Evolutionary conservation across 2,329 filamentous ascomycete species (phyloP), one percentile per base, ranked within the genome.

Genomic region (Fusarium papillatum): DNA sequence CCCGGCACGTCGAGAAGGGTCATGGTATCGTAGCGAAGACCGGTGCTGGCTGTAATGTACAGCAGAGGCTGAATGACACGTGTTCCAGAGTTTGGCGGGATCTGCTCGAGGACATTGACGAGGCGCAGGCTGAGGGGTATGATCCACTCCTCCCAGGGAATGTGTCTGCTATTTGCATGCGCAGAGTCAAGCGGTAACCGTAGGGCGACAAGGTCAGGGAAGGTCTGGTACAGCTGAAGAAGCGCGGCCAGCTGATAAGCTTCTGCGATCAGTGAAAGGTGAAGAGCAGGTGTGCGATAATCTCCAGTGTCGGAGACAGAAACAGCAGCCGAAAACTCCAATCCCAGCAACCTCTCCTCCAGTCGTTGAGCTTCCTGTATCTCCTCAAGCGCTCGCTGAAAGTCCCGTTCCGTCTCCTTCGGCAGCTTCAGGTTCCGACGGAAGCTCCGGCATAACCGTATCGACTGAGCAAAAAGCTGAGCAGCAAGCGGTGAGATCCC

Each of bases 181-280:
- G 69, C 72, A 14, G 73, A 77, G 31, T 78, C 70, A 4, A 74
- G 77, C 7, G 83, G 82, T 2, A 84, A 66, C 3, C 82, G 77
- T 1, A 81, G 55, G 0, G 81, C 78, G 3, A 83, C 83, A 2
- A 85, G 74, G 14, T 84, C 82, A 0, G 83, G 83, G 4, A 85
- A 85, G 0, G 85, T 85, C 70, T 85, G 82, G 75, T 86, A 86
- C 0, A 86, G 80, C 31, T 86, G 84, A 2, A 86, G 72, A 6
- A 86, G 66, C 0, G 85, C 82, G 1, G 82, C 80, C 7, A 86
- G 75, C 31, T 84, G 81, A 48, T 85, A 86, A 0, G 84, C 84
- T 67, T 86, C 85, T n/a, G 84, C 84, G 2, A 84, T 81, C 10
- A 79, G 74, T 2, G 80, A 79, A 1, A 86, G 82, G 55, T 86